Evolutionary conservation across 371 early-diverging fungal species (phyloP), one percentile per base, ranked within the genome.

Genomic region (Mucor piriformis): DNA sequence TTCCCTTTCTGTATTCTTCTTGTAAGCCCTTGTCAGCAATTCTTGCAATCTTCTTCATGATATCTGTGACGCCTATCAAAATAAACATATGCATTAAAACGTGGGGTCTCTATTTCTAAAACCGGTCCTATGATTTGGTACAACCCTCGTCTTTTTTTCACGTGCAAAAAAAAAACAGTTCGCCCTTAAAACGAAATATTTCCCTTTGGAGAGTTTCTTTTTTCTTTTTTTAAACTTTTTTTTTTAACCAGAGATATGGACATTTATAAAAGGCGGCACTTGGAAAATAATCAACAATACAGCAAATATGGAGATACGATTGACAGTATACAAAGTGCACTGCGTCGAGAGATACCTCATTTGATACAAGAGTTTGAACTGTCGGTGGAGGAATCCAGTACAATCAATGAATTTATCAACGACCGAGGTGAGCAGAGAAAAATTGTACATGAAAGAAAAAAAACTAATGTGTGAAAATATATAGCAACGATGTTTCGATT

Each of bases 401-500:
- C 54, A 18, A 27, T 76, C n/a, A 67, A 76, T 16, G 72, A 66
- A 13, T 79, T 64, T 61, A 56, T 76, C 6, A 48, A 75, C 21
- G 79, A 79, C 33, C 63, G 60, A 68, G 65, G 79, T 76, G 53
- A 32, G 11, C 0, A n/a, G 38, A 29, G 21, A 12, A 20, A 15
- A 20, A 12, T 7, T 18, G 12, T 21, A 4, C 6, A 12, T 11
- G 24, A 2, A 37, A 21, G 18, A n/a, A 27, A 15, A 10, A 29
- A 23, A 25, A 21, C 3, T 32, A 42, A 42, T 8, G 6, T 57
- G 20, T 6, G 3, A 10, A n/a, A 27, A 23, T 7, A 27, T 18
- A 21, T 62, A 80, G 80, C 69, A 0, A 76, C 69, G 6, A 37
- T 80, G 16, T 80, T 79, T 61, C 77, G 80, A 8, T 77, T 63